Base-by-base conservation (phyloP, 257 asterid species). In the Nemophila menziesii region DNA sequence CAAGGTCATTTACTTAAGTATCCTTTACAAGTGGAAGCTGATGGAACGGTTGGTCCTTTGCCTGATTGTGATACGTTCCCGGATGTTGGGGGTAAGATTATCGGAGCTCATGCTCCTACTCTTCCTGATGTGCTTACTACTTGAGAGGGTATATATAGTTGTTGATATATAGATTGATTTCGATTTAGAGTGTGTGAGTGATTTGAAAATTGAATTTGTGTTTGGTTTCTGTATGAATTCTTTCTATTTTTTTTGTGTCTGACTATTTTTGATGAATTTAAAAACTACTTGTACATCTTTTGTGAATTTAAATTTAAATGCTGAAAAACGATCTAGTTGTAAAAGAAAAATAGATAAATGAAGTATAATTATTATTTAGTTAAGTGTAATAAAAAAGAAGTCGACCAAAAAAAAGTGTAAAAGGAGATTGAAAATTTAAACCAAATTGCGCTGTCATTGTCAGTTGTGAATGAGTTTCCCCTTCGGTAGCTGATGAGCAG, bases 1-100 rank as follows among this genome's bases (percentile, higher is more conserved):
- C 82, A 75, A 59, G 97, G 97, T 26, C 97, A 86, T 69, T 79
- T 86, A 19, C 77, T 82, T 46, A 79, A 75, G 76, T 86, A 86
- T 61, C 97, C 97, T 0, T n/a, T 86, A 29, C 57, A 54, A 11
- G 80, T 86, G 8, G 77, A 68, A 12, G 50, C n/a, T 12, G 86
- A 77, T 15, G 97, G 97, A 34, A 67, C 66, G 2, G 57, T 82
- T 16, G 69, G 64, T 44, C 82, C 97, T 0, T 47, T 82, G 60
- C 54, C 67, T 1, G 94, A 72, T 18, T 68, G 41, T 13, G 97
- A 86, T 39, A 67, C 56, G 54, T 82, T 86, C 68, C 97, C 94
- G 0, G 97, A 86, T 49, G 39, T 77, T 5, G 97, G 97, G 17
- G 97, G 94, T 58, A 72, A 67, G 66, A 68, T 86, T 29, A 67